Percentiles rank a stretch among this genome's conserved stretches.
These are phyloP conservation scores for Amylostereum areolatum DNA, from an alignment of 1,284 basidiomycete species.

Conservation along the genomic window DNA sequence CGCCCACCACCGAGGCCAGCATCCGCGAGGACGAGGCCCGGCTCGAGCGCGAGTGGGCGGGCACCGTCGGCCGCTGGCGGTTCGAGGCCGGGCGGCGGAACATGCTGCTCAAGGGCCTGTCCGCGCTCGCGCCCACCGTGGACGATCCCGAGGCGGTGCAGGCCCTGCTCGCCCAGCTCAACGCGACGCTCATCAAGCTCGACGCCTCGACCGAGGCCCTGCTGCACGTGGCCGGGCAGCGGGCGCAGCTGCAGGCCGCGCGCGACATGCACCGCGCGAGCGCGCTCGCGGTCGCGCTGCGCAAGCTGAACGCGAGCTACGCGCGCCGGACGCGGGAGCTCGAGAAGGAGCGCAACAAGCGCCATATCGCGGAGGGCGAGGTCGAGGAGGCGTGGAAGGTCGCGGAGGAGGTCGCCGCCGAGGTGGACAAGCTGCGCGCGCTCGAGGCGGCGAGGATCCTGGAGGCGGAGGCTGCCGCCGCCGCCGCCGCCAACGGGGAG, in stretches of 20 bases:
- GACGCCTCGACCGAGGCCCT: constrained; percentile 56
- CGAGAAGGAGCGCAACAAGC: constrained; percentile 29
- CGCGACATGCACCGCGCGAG: constrained; percentile 64
- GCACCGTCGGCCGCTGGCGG: constrained; percentile 53
- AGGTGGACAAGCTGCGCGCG: constrained; percentile 48
- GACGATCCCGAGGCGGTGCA: constrained; percentile 20
- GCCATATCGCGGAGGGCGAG: constrained; percentile 40
- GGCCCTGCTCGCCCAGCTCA: constrained; percentile 49
- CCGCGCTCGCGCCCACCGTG: constrained; percentile 22
- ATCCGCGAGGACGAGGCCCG: constrained; percentile 12
- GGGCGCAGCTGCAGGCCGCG: constrained; percentile 53
- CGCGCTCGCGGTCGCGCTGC: constrained; percentile 66
- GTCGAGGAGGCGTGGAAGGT: constrained; percentile 77
- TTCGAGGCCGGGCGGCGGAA: constrained; percentile 64
- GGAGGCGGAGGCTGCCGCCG: too few relatives aligned
- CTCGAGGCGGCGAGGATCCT: constrained; percentile 22
- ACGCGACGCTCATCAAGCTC: constrained; percentile 50
- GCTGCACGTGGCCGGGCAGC: constrained; percentile 52
- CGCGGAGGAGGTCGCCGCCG: constrained; percentile 63
- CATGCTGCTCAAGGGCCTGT: constrained; percentile 63
- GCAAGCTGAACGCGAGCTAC: constrained; percentile 73
- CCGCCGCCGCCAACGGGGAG: too few relatives aligned
- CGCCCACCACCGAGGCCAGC: constrained; percentile 13
- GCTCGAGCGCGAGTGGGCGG: constrained; percentile 9
- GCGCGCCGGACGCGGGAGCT: constrained; percentile 57